These are phyloP conservation scores for Neurospora sp. DNA, from an alignment of 495 filamentous ascomycete genomes.

Conservation along the genomic window DNA sequence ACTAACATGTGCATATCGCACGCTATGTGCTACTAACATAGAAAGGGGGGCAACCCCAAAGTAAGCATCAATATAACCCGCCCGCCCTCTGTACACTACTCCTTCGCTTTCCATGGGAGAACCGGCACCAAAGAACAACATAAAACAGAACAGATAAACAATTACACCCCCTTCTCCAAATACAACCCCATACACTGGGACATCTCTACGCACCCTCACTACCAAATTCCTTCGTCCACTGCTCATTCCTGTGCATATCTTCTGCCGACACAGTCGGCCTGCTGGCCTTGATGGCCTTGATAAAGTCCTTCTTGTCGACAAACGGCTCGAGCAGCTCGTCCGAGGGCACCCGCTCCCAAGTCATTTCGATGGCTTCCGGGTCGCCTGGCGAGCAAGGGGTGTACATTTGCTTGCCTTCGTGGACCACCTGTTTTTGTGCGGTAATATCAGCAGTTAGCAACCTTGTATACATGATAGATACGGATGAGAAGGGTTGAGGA, in stretches of 20 bases:
- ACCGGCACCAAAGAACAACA: not conserved
- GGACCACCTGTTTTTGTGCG: slow-evolving; percentile 45
- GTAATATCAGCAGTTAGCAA: slow-evolving; percentile 1
- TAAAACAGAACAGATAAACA: not conserved
- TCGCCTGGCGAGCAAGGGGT: slow-evolving; percentile 96
- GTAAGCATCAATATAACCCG: not conserved
- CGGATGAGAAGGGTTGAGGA: not conserved
- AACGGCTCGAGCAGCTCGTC: slow-evolving; percentile 79
- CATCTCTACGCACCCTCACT: slow-evolving; percentile 62
- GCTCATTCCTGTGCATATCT: slow-evolving; percentile 73
- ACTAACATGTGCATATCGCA: not conserved
- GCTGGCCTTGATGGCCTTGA: slow-evolving; percentile 79
- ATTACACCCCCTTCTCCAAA: not conserved
- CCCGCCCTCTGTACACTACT: not conserved
- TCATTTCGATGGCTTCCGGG: slow-evolving; percentile 76
- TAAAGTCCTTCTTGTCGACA: slow-evolving; percentile 82
- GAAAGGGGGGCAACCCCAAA: not conserved
- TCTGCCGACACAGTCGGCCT: slow-evolving; percentile 80
- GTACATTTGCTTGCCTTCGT: slow-evolving; percentile 63
- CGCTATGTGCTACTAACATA: not conserved
- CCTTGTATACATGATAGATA: not conserved
- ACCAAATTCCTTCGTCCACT: slow-evolving; percentile 96
- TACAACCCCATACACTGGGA: not conserved
- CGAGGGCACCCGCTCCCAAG: slow-evolving; percentile 76
- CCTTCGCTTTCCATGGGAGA: not conserved